A percentile compares a stretch with the other conserved stretches of the same genome.
Evolutionary conservation across 805 yeast species (phyloP).

Genomic region (Candida succiphila): DNA sequence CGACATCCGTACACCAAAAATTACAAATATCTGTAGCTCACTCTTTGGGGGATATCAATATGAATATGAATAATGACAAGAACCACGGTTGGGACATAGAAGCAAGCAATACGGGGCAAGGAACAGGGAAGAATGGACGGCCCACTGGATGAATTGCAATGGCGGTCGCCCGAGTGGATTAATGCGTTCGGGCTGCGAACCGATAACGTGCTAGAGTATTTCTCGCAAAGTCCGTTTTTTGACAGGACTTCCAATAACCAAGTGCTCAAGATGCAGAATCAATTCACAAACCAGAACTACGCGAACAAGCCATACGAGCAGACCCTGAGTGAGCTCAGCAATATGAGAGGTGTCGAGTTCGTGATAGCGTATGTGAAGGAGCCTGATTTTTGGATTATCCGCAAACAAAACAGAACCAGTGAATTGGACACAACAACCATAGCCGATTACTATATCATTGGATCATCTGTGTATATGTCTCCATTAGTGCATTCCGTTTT

Average conservation of each 20-base stretch:
- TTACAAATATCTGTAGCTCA: too few species aligned
- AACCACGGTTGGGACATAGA: too few species aligned
- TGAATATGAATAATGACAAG: too few species aligned
- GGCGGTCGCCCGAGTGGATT: constrained; percentile 98
- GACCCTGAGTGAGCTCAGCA: constrained; percentile 42
- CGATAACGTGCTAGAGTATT: constrained; percentile 87
- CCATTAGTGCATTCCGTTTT: constrained; percentile 68
- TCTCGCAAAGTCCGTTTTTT: constrained; percentile 89
- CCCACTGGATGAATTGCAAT: constrained; percentile 79
- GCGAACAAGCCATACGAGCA: constrained; percentile 21
- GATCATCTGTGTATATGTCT: constrained; percentile 88
- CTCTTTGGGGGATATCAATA: too few species aligned
- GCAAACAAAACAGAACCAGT: constrained; percentile 63
- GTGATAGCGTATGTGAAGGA: constrained; percentile 66
- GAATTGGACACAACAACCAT: constrained; percentile 42
- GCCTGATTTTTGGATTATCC: constrained; percentile 87
- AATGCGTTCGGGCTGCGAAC: constrained; percentile 80
- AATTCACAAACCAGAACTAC: constrained; percentile 48
- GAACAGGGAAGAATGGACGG: constrained; percentile 12
- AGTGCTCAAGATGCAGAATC: constrained; percentile 90
- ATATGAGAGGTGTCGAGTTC: constrained; percentile 83
- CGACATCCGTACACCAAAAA: too few species aligned
- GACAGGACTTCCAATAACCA: constrained; percentile 93
- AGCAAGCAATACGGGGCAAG: not conserved
- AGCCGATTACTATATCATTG: constrained; percentile 79